Conservation (phyloP, 805 yeast species). For the Pichia ethanolica region DNA sequence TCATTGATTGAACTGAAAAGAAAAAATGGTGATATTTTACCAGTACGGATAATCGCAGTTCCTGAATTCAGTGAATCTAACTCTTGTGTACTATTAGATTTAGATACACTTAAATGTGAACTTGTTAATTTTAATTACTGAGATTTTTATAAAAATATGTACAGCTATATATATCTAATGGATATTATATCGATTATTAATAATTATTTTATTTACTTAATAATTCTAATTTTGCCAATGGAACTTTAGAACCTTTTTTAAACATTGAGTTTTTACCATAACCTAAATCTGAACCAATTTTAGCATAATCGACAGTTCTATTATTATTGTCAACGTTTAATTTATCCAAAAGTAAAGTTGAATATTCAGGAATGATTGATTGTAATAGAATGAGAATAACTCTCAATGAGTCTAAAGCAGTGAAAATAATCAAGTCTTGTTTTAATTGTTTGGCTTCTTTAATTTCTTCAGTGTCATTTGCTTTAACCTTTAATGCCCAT, state of each 20-base stretch:
- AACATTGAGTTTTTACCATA: conserved; percentile 49
- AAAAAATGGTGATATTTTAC: conserved; percentile 21
- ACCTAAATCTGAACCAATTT: conserved; percentile 46
- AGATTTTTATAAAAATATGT: background rate
- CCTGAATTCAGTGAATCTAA: conserved; percentile 68
- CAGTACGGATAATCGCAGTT: conserved; percentile 51
- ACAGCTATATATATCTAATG: background rate
- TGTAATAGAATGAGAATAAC: conserved; percentile 57
- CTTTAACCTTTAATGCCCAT: conserved; percentile 46
- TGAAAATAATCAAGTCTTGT: conserved; percentile 51
- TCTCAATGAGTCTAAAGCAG: conserved; percentile 66
- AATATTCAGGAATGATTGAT: conserved; percentile 66
- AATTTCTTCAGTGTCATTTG: conserved; percentile 11
- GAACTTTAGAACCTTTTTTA: conserved; percentile 27
- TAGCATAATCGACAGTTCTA: conserved; percentile 39
- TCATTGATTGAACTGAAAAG: conserved; percentile 32
- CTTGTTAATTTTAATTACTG: conserved; percentile 31
- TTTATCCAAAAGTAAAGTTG: conserved; percentile 51
- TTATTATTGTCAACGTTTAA: conserved; percentile 42
- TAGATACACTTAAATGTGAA: conserved; percentile 48
- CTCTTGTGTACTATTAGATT: conserved; percentile 54
- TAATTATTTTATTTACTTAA: background rate
- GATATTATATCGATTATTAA: background rate
- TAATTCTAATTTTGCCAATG: conserved; percentile 22
- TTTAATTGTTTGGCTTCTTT: conserved; percentile 9